These are phyloP conservation scores for Polytrichum formosum DNA, from an alignment of 225 moss, liverwort and hornwort species.

Conservation along the genomic window DNA sequence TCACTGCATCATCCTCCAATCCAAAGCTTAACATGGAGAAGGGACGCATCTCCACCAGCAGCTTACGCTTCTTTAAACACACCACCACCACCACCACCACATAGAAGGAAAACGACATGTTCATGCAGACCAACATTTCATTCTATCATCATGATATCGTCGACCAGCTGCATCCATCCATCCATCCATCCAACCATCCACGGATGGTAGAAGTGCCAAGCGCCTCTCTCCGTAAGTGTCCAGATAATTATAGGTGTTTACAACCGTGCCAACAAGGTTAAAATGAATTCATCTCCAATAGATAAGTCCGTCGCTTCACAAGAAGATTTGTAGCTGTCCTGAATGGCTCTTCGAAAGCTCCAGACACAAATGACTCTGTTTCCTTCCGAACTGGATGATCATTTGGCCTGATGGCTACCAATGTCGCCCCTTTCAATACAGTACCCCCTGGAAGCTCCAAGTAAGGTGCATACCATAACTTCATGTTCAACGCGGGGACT, in stretches of 20 bases:
- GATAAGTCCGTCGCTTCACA: slow-evolving; percentile 75
- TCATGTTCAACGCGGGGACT: slow-evolving; percentile 86
- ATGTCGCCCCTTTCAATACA: slow-evolving; percentile 80
- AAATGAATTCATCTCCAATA: slow-evolving; percentile 88
- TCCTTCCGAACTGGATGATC: slow-evolving; percentile 69
- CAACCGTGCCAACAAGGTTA: slow-evolving; percentile 14
- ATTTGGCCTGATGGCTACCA: slow-evolving; percentile 76
- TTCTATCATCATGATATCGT: too few relatives aligned
- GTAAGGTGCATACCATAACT: slow-evolving; percentile 81
- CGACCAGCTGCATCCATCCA: slow-evolving; percentile 7
- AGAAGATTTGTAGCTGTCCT: slow-evolving; percentile 67
- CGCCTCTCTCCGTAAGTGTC: too few relatives aligned
- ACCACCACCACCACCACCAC: neutral
- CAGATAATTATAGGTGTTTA: slow-evolving; percentile 5
- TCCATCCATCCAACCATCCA: slow-evolving; percentile 6
- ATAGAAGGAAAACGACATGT: slow-evolving; percentile 3
- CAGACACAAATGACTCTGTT: slow-evolving; percentile 53
- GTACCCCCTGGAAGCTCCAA: slow-evolving; percentile 74
- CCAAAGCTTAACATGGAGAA: slow-evolving; percentile 11
- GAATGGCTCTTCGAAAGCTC: slow-evolving; percentile 83
- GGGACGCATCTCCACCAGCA: neutral
- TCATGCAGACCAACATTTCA: slow-evolving; percentile 11
- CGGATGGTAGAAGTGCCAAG: too few relatives aligned
- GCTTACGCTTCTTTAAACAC: too few relatives aligned
- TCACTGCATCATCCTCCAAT: slow-evolving; percentile 21